phyloP scores from a whole-genome alignment of 148 eudicot species.

The Persicaria tinctoria region DNA sequence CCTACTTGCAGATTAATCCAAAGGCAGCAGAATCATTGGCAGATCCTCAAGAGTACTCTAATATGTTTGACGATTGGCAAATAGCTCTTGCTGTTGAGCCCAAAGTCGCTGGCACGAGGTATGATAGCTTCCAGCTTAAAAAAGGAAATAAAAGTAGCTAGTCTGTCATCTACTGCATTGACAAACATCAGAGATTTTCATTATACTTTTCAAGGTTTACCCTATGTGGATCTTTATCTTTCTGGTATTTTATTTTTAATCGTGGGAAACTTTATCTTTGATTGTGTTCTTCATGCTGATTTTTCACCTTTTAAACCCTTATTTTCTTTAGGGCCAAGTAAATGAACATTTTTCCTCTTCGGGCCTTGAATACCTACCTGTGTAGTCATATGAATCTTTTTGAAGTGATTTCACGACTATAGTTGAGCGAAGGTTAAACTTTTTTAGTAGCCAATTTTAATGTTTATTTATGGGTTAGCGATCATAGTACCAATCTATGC shows the following conservation, averaged over 20 bases:
- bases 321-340: too few relatives aligned
- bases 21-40: constrained; percentile 99
- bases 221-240: not conserved
- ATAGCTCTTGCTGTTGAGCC: constrained; percentile 83
- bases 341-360: too few relatives aligned
- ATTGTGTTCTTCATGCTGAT: too few relatives aligned
- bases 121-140: constrained; percentile 30
- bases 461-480: too few relatives aligned
- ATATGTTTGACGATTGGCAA: constrained; percentile 98
- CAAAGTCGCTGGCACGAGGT: constrained; percentile 81
- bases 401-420: not conserved
- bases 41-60: constrained; percentile 91
- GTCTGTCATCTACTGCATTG: not conserved
- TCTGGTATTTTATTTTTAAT: too few relatives aligned
- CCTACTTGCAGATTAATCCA: constrained; percentile 57
- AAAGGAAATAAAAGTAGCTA: not conserved
- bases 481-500: too few relatives aligned
- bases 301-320: too few relatives aligned
- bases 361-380: too few relatives aligned
- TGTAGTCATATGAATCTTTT: not conserved
- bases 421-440: not conserved
- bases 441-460: not conserved
- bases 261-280: too few relatives aligned
- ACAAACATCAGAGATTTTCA: constrained; percentile 8
- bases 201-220: constrained; percentile 12